A percentile compares a stretch with the other conserved stretches of the same genome.
phyloP scores from a whole-genome alignment of 129 eudicot species.

The Escallonia rubra region DNA sequence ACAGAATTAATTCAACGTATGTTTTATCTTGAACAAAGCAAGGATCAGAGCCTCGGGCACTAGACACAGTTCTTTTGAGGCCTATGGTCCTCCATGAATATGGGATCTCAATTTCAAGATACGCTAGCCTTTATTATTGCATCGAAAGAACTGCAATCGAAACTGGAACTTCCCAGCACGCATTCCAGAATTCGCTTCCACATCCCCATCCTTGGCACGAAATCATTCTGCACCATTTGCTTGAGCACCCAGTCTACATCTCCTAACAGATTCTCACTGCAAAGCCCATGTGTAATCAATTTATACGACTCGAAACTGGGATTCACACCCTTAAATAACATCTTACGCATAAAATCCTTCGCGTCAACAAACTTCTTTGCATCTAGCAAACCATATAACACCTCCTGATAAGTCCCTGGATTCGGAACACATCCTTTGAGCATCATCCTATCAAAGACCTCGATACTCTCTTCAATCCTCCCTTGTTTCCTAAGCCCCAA shows the following conservation, averaged over 20 bases:
- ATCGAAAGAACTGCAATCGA: conserved; percentile 2
- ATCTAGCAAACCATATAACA: conserved; percentile 62
- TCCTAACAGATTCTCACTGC: conserved; percentile 36
- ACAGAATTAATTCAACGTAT: too few relatives aligned
- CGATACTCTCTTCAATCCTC: conserved; percentile 43
- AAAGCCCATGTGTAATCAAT: conserved; percentile 40
- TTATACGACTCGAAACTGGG: conserved; percentile 66
- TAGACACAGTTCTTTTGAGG: background rate
- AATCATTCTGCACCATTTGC: conserved; percentile 59
- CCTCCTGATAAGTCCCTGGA: conserved; percentile 76
- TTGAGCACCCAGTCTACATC: conserved; percentile 64
- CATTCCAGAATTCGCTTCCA: conserved; percentile 58
- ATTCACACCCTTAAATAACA: conserved; percentile 36
- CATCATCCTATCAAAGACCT: conserved; percentile 47
- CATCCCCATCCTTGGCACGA: conserved; percentile 63
- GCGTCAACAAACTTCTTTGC: conserved; percentile 39
- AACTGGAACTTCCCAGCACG: conserved; percentile 17
- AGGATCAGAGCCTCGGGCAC: background rate
- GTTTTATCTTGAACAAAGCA: too few relatives aligned
- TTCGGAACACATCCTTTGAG: conserved; percentile 77
- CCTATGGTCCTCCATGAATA: background rate
- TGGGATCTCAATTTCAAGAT: background rate
- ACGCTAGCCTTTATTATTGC: conserved; percentile 8
- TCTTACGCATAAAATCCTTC: conserved; percentile 32
- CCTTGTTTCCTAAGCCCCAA: conserved; percentile 64